A percentile compares a stretch with the other conserved stretches of the same genome.
Evolutionary conservation across 1,284 basidiomycete genomes (phyloP).

Genomic region (Sporisorium iseilematis-ciliati): DNA sequence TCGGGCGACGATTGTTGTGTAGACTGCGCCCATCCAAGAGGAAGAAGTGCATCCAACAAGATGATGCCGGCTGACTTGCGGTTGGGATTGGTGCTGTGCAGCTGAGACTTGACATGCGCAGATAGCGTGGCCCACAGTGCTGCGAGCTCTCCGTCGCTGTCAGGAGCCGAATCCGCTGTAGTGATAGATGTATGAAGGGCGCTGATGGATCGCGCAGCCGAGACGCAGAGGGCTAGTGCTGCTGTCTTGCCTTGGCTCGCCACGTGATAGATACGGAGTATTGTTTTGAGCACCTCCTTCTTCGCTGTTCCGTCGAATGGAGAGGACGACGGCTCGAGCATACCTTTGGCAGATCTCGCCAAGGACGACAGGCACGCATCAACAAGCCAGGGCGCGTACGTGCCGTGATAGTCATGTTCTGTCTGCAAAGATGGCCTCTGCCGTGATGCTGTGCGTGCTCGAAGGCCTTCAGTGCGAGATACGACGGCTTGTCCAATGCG

Average conservation of each 20-base stretch:
- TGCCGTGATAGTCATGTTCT: slow-evolving; percentile 23
- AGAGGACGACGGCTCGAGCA: not conserved
- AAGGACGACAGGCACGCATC: slow-evolving; percentile 30
- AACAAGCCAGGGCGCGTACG: slow-evolving; percentile 35
- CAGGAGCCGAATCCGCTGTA: not conserved
- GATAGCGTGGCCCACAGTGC: slow-evolving; percentile 32
- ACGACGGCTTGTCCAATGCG: slow-evolving; percentile 2
- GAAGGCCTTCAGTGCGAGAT: slow-evolving; percentile 27
- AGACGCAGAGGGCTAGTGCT: slow-evolving; percentile 34
- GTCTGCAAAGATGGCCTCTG: slow-evolving; percentile 19
- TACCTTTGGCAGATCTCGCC: not conserved
- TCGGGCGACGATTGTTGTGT: no score
- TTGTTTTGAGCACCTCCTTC: slow-evolving; percentile 8
- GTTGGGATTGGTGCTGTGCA: slow-evolving; percentile 40
- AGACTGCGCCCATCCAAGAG: slow-evolving; percentile 28
- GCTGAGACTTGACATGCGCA: slow-evolving; percentile 31
- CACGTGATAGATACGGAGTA: slow-evolving; percentile 34
- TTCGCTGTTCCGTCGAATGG: not conserved
- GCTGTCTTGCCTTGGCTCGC: slow-evolving; percentile 32
- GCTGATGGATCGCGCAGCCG: slow-evolving; percentile 32
- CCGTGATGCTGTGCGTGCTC: slow-evolving; percentile 24
- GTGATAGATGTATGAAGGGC: not conserved
- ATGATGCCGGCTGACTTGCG: slow-evolving; percentile 29
- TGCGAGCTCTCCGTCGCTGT: slow-evolving; percentile 21
- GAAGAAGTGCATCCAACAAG: slow-evolving; percentile 33